Evolutionary conservation across 371 early-diverging fungal species (phyloP), one percentile per base, ranked within the genome.

Genomic region (Apophysomyces variabilis): DNA sequence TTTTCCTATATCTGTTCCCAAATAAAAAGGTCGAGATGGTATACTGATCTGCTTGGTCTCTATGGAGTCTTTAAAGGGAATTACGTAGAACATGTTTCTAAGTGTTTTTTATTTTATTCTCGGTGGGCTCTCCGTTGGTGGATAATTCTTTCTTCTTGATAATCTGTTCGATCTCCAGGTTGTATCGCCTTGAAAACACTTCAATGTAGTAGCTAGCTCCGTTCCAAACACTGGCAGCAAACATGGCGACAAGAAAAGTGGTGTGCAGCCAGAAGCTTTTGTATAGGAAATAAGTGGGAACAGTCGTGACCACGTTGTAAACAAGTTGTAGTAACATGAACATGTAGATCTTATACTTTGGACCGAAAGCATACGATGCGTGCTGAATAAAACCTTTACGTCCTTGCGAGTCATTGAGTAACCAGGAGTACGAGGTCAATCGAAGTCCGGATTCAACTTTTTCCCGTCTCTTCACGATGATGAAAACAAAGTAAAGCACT

Each of bases 121-220:
- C 39, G 32, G 60, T 62, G 11, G 43, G 13, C 21, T 66, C 59
- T 36, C 16, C 66, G 16, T 50, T 50, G 16, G 54, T 32, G 13
- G 21, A 41, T 12, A 32, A 41, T 35, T 76, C 76, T 13, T 64
- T 68, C 16, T 75, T 32, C 60, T 72, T 57, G 7, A 68, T 61
- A 21, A 76, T 46, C 71, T 68, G 65, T 71, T 78, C 84, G 16
- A 89, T 68, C 44, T 90, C 87, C 41, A 67, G 61, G 46, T 80
- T 79, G 60, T 90, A 90, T 39, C 85, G 78, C 65, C 82, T 81
- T 44, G 85, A 84, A 61, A 90, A 90, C 0, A 90, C 89, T 59
- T 90, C 91, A 74, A 92, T 85, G 74, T 92, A 92, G 61, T 87
- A 92, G 65, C 79, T 82, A 0, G 90, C 90, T 0, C 90, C 92